Base-by-base conservation (phyloP, 2,329 filamentous ascomycete genomes). In the Cladosporium sp. region DNA sequence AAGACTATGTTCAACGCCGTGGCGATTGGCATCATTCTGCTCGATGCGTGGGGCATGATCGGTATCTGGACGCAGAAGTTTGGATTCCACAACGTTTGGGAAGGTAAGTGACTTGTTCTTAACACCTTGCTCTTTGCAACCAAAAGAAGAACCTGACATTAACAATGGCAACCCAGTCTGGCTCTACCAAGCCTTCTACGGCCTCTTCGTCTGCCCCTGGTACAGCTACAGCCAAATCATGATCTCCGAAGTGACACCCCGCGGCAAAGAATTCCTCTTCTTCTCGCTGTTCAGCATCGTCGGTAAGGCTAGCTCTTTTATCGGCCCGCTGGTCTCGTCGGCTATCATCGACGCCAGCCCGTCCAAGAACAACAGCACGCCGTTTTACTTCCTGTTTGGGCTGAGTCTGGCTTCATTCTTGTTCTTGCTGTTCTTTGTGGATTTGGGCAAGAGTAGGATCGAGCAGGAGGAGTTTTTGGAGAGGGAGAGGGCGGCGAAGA, bases 151-250 rank as follows among this genome's bases (percentile, higher is more conserved):
- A 21, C 8, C 41, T 21, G n/a, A 21, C 18, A 55, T 30, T 55
- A 21, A 55, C 52, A 32, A 14, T 44, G 8, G 26, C 60, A 18
- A 41, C 41, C 60, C 10, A 71, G 68, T 71, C 49, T 73, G 69
- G 71, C 44, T 71, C 51, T 81, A 79, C 66, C 78, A 80, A 64
- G 78, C 76, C 10, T 88, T 87, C 69, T 90, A 90, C 71, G 88
- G 88, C 0, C 79, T 91, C 0, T 83, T 90, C 57, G 86, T 90
- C 7, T 89, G 88, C 68, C 88, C 88, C 0, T 90, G 88, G 88
- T 90, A 90, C 75, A 87, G 85, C 58, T 91, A 91, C 76, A 86
- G 84, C 0, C 88, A 90, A 74, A 90, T 88, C 71, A 88, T 91
- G 84, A 91, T 91, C 70, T 87, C 84, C 2, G 88, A 90, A 70